Evolutionary conservation across 768 basidiomycete species (phyloP), one percentile per base, ranked within the genome.

Genomic region (Krasilnikovozyma curviuscula): DNA sequence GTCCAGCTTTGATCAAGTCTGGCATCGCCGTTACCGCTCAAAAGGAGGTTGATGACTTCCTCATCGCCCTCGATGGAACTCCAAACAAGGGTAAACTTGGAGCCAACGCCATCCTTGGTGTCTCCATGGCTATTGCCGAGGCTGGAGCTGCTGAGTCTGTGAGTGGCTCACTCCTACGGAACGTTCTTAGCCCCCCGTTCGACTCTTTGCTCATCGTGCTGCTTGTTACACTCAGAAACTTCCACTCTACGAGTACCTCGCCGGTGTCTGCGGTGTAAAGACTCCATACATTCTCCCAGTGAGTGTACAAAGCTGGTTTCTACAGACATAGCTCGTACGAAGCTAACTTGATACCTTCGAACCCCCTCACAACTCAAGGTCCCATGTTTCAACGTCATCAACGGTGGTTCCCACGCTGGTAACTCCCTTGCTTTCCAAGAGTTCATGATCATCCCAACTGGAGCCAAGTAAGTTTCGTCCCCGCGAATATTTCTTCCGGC

Each of bases 391-490:
- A 98, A 98, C 66, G 93, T 98, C 60, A 98, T 98, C 73, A 98
- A 98, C 69, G 93, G 93, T 67, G 93, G 93, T 55, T 95, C 91
- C 54, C 93, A 98, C 65, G 93, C 93, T 50, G 93, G 93, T 43
- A 98, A 98, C 76, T 89, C 91, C 69, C 82, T 98, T 55, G 93
- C 93, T 32, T 98, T 97, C 83, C 93, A 98, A 69, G 93, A 98
- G 69, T 98, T 98, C 74, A 97, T 98, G 93, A 74, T 98, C 58
- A 74, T 95, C 54, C 91, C 93, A 54, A 89, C 86, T 53, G 91
- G 89, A 44, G 93, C 93, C 44, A 59, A 72, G 50, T 51, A 35
- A 40, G 50, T 51, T 13, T 18, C 19, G 21, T 3, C 34, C 5
- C 21, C 8, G 7, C 7, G 24, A n/a, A 12, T 12, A 34, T 12